Base-by-base conservation (phyloP, 305 asterid genomes). In the Withania somnifera region DNA sequence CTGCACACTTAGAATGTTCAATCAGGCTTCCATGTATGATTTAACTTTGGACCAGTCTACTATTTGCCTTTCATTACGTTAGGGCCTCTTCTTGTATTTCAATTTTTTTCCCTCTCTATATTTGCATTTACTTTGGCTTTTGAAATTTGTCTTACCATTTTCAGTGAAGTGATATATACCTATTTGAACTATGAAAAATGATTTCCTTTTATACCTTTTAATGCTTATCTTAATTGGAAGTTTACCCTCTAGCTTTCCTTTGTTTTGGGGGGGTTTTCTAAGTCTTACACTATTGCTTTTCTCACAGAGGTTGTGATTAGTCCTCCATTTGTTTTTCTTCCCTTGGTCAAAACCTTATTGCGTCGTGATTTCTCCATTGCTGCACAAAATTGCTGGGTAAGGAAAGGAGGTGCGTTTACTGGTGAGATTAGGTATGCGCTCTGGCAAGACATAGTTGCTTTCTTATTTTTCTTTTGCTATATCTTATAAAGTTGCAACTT, bases 341-440 rank as follows among this genome's bases (percentile, higher is more conserved):
- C 87, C 0, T 34, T 84, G 36, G 88, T 87, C 53, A 88, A 83
- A 81, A 84, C 66, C 60, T 56, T 85, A 34, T 58, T 88, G 85
- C 88, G 88, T 17, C 57, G 88, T 77, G 90, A 87, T 81, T 88
- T 88, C 79, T 58, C 84, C 15, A 79, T 88, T 82, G 89, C 90
- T 81, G 91, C 91, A 2, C 90, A 88, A 53, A 88, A 87, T 84
- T 88, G 91, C 57, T 88, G 91, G 91, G 88, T 82, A 17, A 83
- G 86, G 81, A 85, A 84, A 78, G 88, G 87, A 47, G 88, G 91
- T 81, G 86, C 90, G 13, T 88, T 82, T 77, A 87, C 90, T 7
- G 90, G 91, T 28, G 90, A 88, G 82, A 58, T 88, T 20, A 87
- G 91, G 91, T 88, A 86, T 82, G 84, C 69, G 54, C 52, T 45